phyloP scores from a whole-genome alignment of 176 grass and related monocot species.

The Pontederia crassipes region DNA sequence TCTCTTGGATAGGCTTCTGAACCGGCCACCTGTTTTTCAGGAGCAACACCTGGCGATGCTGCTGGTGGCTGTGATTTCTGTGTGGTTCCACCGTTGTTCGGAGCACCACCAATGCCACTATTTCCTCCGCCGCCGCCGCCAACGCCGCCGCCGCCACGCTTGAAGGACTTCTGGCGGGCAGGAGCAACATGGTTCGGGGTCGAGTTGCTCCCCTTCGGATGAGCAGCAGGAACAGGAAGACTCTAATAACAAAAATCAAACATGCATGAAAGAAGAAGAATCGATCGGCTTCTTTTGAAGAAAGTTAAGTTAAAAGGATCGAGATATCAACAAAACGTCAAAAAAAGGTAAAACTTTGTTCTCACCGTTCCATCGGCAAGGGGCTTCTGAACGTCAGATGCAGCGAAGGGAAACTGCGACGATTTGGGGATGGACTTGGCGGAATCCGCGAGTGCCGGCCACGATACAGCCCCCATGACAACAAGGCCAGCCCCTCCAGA shows the following conservation, averaged over 20 bases:
- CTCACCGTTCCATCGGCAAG: constrained; percentile 15
- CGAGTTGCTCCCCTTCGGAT: not conserved
- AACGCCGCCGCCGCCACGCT: constrained; percentile 16
- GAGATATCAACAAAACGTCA: not conserved
- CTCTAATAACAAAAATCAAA: too few species aligned
- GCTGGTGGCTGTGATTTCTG: not conserved
- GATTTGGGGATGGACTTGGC: constrained; percentile 16
- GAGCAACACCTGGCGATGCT: not conserved
- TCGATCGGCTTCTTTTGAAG: constrained; percentile 2
- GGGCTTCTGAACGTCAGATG: constrained; percentile 25
- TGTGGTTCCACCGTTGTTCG: not conserved
- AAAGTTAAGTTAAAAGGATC: constrained; percentile 1
- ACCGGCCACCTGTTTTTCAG: not conserved
- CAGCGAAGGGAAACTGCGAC: constrained; percentile 20
- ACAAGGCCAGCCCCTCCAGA: constrained; percentile 29
- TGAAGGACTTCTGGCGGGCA: constrained; percentile 12
- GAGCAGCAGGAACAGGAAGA: not conserved
- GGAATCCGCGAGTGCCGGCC: constrained; percentile 74
- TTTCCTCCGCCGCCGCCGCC: constrained; percentile 32
- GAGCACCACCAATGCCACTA: not conserved
- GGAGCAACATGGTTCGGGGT: not conserved
- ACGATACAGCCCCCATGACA: constrained; percentile 55
- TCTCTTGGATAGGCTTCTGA: not conserved
- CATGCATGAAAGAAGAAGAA: not conserved
- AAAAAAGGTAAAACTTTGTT: not conserved